Base-by-base conservation (phyloP, 768 basidiomycete species). In the Amyloporia xantha region DNA sequence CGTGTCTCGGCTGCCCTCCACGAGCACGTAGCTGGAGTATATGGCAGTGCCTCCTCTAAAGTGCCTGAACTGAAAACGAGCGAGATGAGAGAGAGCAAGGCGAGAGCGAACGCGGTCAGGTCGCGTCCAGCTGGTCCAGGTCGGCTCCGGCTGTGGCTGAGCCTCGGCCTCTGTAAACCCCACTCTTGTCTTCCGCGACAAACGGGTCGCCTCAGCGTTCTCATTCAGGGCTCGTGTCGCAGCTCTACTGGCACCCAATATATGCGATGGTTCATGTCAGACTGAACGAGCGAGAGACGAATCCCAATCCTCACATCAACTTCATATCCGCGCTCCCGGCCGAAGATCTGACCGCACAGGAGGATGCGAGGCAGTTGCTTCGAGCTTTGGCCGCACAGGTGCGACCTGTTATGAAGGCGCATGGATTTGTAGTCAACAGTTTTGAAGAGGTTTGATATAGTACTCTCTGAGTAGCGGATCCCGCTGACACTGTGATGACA, bases 371-470 rank as follows among this genome's bases (percentile, higher is more conserved):
- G 38, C 83, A 90, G 59, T 73, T 88, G 25, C 69, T 92, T 47
- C 76, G 86, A 5, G 85, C 88, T 2, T 69, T 92, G 39, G 89
- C 87, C 0, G 90, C 89, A 2, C 89, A 91, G 65, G 86, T 91
- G 24, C 76, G 78, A 53, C 89, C 89, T 2, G 60, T 91, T 19
- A 92, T 92, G 90, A 89, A 88, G 61, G 62, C 71, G 2, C 84
- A 88, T 56, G 86, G 86, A 0, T 83, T 91, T 55, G 65, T 60
- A 1, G 77, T 91, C 24, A 91, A 90, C 58, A 86, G 82, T 53
- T 69, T 91, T 13, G 89, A 91, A 68, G 89, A 91, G 79, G 89
- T 86, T 24, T 10, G 13, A 19, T n/a, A 13, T 5, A 2, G 44
- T 5, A 35, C 33, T n/a, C 10, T 35, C 33, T 6, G 42, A 28